Conservation (phyloP, 106 monocot species). For the Apostasia shenzhenica region DNA sequence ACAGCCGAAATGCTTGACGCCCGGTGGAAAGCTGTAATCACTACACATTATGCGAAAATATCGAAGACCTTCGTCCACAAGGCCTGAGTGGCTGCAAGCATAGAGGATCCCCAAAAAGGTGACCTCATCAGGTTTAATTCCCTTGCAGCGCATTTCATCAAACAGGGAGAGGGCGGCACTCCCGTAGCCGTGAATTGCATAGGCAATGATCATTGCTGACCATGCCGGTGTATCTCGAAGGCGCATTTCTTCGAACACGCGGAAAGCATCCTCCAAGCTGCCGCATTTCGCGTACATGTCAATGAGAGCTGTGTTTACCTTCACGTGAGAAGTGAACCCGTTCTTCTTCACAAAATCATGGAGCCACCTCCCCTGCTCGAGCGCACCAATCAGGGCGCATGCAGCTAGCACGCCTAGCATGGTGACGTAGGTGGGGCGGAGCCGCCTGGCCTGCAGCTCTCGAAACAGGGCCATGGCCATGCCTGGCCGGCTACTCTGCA, state of each 20-base stretch:
- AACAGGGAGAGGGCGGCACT: slow-evolving; percentile 33
- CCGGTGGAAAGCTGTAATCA: slow-evolving; percentile 21
- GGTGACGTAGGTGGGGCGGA: slow-evolving; percentile 50
- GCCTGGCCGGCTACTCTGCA: slow-evolving; percentile 32
- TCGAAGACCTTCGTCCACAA: slow-evolving; percentile 58
- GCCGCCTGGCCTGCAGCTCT: slow-evolving; percentile 32
- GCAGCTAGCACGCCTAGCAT: slow-evolving; percentile 58
- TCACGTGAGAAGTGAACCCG: slow-evolving; percentile 26
- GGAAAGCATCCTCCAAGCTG: slow-evolving; percentile 54
- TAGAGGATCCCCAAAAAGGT: slow-evolving; percentile 74
- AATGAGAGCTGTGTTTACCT: slow-evolving; percentile 58
- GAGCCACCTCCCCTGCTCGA: slow-evolving; percentile 65
- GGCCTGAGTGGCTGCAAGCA: slow-evolving; percentile 72
- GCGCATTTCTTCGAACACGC: slow-evolving; percentile 49
- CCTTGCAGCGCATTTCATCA: slow-evolving; percentile 28
- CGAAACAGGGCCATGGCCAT: slow-evolving; percentile 67
- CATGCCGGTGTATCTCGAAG: slow-evolving; percentile 61
- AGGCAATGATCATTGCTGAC: slow-evolving; percentile 74
- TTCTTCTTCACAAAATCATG: slow-evolving; percentile 52
- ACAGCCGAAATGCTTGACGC: slow-evolving; percentile 70
- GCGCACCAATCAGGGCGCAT: slow-evolving; percentile 46
- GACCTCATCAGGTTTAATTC: slow-evolving; percentile 50
- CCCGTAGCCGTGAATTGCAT: slow-evolving; percentile 66
- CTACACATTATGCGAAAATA: slow-evolving; percentile 46
- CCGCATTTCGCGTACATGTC: slow-evolving; percentile 91